Conservation (phyloP, 345 rosid genomes). For the Euphorbia peplus region DNA sequence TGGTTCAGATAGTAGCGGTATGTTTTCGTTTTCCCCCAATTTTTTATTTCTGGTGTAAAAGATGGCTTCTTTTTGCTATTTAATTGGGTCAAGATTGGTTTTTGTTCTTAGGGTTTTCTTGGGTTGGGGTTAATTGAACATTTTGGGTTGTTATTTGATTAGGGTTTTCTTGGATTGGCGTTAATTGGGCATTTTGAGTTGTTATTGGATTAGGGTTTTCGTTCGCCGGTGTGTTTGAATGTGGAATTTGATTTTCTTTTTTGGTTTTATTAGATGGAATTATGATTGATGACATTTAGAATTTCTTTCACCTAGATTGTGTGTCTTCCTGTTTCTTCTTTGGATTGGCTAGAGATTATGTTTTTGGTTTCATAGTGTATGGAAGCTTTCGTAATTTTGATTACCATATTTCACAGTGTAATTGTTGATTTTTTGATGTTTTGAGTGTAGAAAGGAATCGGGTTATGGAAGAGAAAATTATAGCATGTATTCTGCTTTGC, state of each 20-base stretch:
- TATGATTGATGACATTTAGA: background rate
- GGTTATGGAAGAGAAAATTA: background rate
- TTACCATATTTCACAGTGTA: too few species aligned
- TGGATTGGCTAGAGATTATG: background rate
- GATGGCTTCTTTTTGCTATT: background rate
- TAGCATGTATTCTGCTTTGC: background rate
- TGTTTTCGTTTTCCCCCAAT: conserved; percentile 14
- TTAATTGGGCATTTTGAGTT: background rate
- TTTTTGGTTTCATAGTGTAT: too few species aligned
- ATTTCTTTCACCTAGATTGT: background rate
- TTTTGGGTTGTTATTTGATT: background rate
- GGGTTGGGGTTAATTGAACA: background rate
- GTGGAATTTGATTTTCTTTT: too few species aligned
- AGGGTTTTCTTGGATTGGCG: background rate
- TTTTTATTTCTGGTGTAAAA: background rate
- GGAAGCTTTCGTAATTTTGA: too few species aligned
- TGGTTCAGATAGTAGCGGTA: conserved; percentile 47
- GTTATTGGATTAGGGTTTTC: background rate
- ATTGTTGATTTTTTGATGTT: background rate
- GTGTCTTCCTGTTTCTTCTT: background rate
- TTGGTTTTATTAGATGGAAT: too few species aligned
- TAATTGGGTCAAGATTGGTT: background rate
- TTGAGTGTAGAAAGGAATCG: background rate
- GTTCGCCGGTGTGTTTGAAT: too few species aligned
- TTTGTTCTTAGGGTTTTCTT: conserved; percentile 6